Evolutionary conservation across 2,329 filamentous ascomycete species (phyloP).

Genomic region (Westerdykella aurantiaca): DNA sequence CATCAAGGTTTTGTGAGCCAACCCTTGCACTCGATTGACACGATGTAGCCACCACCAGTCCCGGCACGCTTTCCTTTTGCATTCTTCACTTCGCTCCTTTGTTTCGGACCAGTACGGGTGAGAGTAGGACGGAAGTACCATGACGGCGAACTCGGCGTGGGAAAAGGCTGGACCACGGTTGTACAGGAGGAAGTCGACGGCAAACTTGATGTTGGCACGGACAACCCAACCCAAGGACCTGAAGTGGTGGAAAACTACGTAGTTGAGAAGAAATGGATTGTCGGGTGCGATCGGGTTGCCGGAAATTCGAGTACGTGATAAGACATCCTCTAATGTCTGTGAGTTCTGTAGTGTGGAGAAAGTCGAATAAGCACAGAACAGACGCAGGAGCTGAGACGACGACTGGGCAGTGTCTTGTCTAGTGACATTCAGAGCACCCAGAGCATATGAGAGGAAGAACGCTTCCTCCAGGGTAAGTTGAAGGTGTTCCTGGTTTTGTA

Average conservation of each 20-base stretch:
- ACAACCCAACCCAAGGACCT: slow-evolving; percentile 93
- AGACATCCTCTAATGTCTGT: neutral
- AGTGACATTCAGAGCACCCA: slow-evolving; percentile 65
- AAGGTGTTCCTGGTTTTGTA: slow-evolving; percentile 70
- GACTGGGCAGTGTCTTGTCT: slow-evolving; percentile 42
- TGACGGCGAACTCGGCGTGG: slow-evolving; percentile 86
- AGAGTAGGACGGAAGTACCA: slow-evolving; percentile 76
- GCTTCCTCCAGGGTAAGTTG: slow-evolving; percentile 86
- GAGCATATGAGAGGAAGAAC: slow-evolving; percentile 78
- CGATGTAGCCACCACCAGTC: slow-evolving; percentile 84
- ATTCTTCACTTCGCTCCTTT: slow-evolving; percentile 44
- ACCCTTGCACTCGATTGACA: slow-evolving; percentile 80
- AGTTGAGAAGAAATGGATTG: slow-evolving; percentile 79
- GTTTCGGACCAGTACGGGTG: slow-evolving; percentile 62
- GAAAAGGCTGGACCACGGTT: slow-evolving; percentile 87
- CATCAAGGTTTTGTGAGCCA: slow-evolving; percentile 85
- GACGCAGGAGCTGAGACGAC: slow-evolving; percentile 44
- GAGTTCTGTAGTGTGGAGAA: slow-evolving; percentile 50
- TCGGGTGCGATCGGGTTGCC: slow-evolving; percentile 57
- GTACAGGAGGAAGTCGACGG: slow-evolving; percentile 91
- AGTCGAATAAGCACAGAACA: slow-evolving; percentile 65
- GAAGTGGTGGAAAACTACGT: slow-evolving; percentile 92
- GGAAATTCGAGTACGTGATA: slow-evolving; percentile 4
- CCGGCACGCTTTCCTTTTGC: slow-evolving; percentile 48
- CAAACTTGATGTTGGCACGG: slow-evolving; percentile 88